A percentile compares a stretch with the other conserved stretches of the same genome.
Evolutionary conservation across 2,329 filamentous ascomycete species (phyloP).

Genomic region (Phaeophleospora eucalypticola): DNA sequence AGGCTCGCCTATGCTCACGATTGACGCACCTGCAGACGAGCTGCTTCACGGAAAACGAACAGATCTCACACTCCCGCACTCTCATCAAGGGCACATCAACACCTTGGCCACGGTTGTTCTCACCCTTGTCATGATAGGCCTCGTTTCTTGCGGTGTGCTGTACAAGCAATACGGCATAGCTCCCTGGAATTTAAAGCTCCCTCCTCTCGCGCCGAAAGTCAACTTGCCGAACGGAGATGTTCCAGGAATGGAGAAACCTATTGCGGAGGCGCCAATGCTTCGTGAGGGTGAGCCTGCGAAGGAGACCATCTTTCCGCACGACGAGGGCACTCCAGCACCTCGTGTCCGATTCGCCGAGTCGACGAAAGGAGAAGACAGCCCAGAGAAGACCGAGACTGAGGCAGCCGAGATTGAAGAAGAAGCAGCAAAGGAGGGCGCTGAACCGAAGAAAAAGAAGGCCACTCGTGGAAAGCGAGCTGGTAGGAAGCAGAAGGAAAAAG

Average conservation of each 20-base stretch:
- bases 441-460: slow-evolving; percentile 46
- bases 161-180: slow-evolving; percentile 6
- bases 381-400: slow-evolving; percentile 3
- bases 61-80: not conserved
- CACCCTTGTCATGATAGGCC: not conserved
- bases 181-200: not conserved
- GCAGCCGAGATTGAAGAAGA: slow-evolving; percentile 25
- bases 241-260: not conserved
- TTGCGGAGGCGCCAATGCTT: slow-evolving; percentile 11
- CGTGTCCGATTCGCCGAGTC: slow-evolving; percentile 16
- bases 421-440: slow-evolving; percentile 22
- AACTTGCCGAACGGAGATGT: not conserved
- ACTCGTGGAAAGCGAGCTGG: slow-evolving; percentile 48
- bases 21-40: slow-evolving; percentile 15
- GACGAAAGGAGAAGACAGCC: slow-evolving; percentile 2
- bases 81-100: not conserved
- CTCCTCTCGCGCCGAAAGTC: not conserved
- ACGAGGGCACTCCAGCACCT: slow-evolving; percentile 9
- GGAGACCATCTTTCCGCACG: slow-evolving; percentile 33
- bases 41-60: not conserved
- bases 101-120: not conserved
- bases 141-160: not conserved
- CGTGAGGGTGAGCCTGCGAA: slow-evolving; percentile 33
- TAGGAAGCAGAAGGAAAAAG: slow-evolving; percentile 42
- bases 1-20: slow-evolving; percentile 12